Conservation (phyloP, 2,329 filamentous ascomycete species). For the Aspergillus jensenii region DNA sequence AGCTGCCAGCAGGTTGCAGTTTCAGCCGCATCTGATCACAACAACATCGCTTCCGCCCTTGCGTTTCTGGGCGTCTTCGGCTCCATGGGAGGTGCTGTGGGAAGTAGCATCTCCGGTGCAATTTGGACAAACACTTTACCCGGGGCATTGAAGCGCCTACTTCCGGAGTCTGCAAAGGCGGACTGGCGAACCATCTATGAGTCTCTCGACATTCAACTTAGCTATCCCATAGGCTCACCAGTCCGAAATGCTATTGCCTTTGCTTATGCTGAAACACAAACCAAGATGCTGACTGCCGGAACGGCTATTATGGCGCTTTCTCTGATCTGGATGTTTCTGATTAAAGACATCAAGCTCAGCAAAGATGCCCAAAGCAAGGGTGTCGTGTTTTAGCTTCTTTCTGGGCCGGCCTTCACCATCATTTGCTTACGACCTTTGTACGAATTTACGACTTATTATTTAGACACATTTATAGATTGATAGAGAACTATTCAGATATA, state of each 20-base stretch:
- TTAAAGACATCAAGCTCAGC: conserved; percentile 52
- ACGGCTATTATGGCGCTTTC: conserved; percentile 44
- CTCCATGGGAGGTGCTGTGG: conserved; percentile 56
- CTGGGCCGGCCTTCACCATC: background rate
- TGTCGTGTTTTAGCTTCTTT: conserved; percentile 45
- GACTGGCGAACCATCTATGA: conserved; percentile 17
- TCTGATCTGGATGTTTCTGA: conserved; percentile 47
- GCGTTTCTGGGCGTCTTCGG: conserved; percentile 57
- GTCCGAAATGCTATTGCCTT: conserved; percentile 57
- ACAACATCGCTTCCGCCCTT: conserved; percentile 57
- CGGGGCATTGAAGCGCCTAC: conserved; percentile 36
- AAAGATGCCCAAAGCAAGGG: conserved; percentile 54
- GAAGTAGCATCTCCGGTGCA: conserved; percentile 57
- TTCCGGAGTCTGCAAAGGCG: conserved; percentile 8
- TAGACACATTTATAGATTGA: background rate
- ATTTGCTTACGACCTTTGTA: background rate
- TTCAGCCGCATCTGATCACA: conserved; percentile 55
- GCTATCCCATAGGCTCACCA: conserved; percentile 42
- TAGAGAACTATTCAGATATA: background rate
- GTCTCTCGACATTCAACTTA: conserved; percentile 16
- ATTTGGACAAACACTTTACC: conserved; percentile 62
- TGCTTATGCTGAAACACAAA: conserved; percentile 59
- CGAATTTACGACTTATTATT: background rate
- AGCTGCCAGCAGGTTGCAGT: conserved; percentile 57
- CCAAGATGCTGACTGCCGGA: conserved; percentile 53